A percentile compares a stretch with the other conserved stretches of the same genome.
phyloP scores from a whole-genome alignment of 148 eudicot genomes.

The Rheum nobile region DNA sequence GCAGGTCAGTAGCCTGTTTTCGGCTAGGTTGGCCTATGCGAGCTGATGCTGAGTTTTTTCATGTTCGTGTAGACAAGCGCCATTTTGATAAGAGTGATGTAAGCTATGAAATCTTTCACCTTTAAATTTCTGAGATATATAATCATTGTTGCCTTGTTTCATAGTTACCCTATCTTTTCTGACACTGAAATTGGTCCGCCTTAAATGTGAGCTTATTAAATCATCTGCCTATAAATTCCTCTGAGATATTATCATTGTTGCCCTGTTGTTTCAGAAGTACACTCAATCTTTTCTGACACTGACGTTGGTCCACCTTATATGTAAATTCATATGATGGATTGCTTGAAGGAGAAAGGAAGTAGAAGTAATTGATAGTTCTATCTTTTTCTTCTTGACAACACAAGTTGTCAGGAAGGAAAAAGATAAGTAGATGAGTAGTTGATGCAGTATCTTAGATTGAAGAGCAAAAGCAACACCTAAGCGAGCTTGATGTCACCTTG shows the following conservation, averaged over 20 bases:
- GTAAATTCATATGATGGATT: neutral
- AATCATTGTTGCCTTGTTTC: neutral
- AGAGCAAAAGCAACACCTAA: neutral
- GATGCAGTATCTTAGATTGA: neutral
- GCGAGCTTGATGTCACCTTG: neutral
- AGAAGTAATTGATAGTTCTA: neutral
- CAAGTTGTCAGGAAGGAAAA: neutral
- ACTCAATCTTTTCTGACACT: neutral
- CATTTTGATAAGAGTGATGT: slow-evolving; percentile 37
- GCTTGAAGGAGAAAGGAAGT: neutral
- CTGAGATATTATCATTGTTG: neutral
- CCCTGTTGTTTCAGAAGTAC: neutral
- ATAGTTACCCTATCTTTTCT: neutral
- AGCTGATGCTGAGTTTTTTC: slow-evolving; percentile 87
- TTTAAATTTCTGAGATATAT: neutral
- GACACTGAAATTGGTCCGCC: neutral
- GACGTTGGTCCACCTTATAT: neutral
- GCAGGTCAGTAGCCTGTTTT: slow-evolving; percentile 92
- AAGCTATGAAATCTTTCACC: slow-evolving; percentile 14
- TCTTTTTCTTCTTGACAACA: neutral
- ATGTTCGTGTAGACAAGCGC: slow-evolving; percentile 18
- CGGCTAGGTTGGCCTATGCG: slow-evolving; percentile 99
- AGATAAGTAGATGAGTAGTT: neutral
- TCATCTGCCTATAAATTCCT: no score
- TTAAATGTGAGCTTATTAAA: neutral